These are phyloP conservation scores for Aspergillus baeticus DNA, from an alignment of 495 filamentous ascomycete species.

Conservation along the genomic window DNA sequence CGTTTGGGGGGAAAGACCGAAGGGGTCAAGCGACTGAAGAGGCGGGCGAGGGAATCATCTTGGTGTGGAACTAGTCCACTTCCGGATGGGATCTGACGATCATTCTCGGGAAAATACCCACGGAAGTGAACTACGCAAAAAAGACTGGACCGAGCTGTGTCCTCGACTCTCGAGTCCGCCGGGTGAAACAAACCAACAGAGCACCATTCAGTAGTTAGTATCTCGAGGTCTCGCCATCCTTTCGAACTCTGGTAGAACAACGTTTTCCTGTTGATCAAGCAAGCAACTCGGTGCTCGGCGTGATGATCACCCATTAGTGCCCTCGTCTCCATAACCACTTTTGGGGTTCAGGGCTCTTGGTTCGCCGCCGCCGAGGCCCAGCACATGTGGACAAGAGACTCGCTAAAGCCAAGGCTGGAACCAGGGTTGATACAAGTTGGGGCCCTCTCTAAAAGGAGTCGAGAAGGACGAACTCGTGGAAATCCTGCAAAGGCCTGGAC, in stretches of 20 bases:
- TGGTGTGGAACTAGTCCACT: background rate
- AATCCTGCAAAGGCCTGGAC: constrained; percentile 2
- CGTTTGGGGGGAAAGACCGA: background rate
- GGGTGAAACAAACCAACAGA: background rate
- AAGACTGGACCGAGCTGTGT: background rate
- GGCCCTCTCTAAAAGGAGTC: background rate
- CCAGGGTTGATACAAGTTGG: constrained; percentile 10
- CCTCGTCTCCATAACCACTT: constrained; percentile 23
- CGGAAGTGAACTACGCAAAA: constrained; percentile 5
- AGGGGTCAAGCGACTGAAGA: background rate
- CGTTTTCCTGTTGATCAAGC: too few relatives aligned
- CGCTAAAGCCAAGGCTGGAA: constrained; percentile 11
- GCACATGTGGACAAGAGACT: constrained; percentile 11
- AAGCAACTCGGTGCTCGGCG: constrained; percentile 5
- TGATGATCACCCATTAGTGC: constrained; percentile 19
- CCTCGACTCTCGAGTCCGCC: background rate
- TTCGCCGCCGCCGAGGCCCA: constrained; percentile 17
- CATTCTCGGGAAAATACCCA: constrained; percentile 1
- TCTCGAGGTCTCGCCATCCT: background rate
- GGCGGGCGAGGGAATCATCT: background rate
- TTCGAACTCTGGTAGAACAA: too few relatives aligned
- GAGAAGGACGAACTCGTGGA: constrained; percentile 3
- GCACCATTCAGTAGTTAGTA: background rate
- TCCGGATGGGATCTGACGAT: background rate
- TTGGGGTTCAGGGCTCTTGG: background rate